These are phyloP conservation scores for Myriosclerotinia curreyana DNA, from an alignment of 2,329 filamentous ascomycete genomes.

Conservation along the genomic window DNA sequence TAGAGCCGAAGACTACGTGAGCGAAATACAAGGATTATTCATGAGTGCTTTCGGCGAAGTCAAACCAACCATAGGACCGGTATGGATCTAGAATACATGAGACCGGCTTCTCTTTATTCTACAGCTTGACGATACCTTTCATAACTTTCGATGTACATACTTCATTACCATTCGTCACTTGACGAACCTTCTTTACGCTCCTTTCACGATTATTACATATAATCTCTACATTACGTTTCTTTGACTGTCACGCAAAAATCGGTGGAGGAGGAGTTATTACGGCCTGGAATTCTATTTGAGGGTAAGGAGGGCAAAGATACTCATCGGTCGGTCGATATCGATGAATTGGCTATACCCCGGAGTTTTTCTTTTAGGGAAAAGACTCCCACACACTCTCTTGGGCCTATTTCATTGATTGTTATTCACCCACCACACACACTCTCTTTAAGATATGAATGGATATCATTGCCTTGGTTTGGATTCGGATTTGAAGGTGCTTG, in stretches of 20 bases:
- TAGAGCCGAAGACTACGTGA: constrained; percentile 77
- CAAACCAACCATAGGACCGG: constrained; percentile 30
- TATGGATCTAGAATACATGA: constrained; percentile 37
- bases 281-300: background rate
- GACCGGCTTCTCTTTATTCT: constrained; percentile 28
- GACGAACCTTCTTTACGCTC: constrained; percentile 19
- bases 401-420: constrained; percentile 8
- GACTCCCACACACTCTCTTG: constrained; percentile 15
- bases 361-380: constrained; percentile 13
- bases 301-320: background rate
- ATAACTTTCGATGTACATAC: constrained; percentile 18
- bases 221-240: constrained; percentile 14
- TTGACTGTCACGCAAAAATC: constrained; percentile 6
- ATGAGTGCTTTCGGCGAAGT: constrained; percentile 34
- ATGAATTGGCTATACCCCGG: constrained; percentile 19
- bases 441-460: constrained; percentile 10
- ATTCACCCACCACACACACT: background rate
- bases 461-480: constrained; percentile 6
- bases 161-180: constrained; percentile 16
- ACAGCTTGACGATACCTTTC: background rate
- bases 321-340: constrained; percentile 12
- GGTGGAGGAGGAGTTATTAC: constrained; percentile 18
- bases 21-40: constrained; percentile 68
- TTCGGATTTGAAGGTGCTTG: background rate
- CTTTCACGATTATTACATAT: constrained; percentile 19